Base-by-base conservation (phyloP, 2,329 filamentous ascomycete species). In the Pseudogymnoascus sp. region DNA sequence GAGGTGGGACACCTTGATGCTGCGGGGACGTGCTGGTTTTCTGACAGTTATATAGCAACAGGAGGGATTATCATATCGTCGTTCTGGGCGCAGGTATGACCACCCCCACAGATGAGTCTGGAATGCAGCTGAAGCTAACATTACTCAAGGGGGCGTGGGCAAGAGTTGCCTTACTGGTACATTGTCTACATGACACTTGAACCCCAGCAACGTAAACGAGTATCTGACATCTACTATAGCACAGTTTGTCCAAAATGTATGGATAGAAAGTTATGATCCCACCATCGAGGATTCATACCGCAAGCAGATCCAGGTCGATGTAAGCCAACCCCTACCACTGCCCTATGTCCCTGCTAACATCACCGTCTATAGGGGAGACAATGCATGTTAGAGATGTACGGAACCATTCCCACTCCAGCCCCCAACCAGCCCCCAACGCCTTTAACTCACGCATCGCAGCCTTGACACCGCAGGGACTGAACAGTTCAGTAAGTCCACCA, bases 211-310 rank as follows among this genome's bases (percentile, higher is more conserved):
- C 27, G 63, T 48, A 12, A 29, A 58, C 61, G 61, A 51, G 33
- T 27, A 61, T 33, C 61, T 64, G 38, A 29, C 63, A 44, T 44
- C 69, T 72, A 58, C 72, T 51, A 55, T 70, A 86, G 87, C 87
- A 64, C 87, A 90, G 80, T 90, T 90, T 70, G 87, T 90, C 59
- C 87, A 89, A 72, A 88, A 89, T 76, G 83, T 89, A 27, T 90
- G 87, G 85, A 89, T 90, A 71, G 87, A 90, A 72, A 81, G 80
- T 66, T 85, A 85, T 72, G 82, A 85, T 71, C 82, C 82, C 1
- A 85, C 82, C 7, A 85, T 85, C 66, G 82, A 85, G 70, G 82
- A 85, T 69, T 84, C 82, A 10, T 85, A 85, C 68, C 76, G 81
- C 44, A 85, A 85, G 70, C 78, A 80, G 44, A 79, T 85, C 62